These are phyloP conservation scores for Tetrastigma voinierianum DNA, from an alignment of 164 flowering plant species.

Conservation along the genomic window DNA sequence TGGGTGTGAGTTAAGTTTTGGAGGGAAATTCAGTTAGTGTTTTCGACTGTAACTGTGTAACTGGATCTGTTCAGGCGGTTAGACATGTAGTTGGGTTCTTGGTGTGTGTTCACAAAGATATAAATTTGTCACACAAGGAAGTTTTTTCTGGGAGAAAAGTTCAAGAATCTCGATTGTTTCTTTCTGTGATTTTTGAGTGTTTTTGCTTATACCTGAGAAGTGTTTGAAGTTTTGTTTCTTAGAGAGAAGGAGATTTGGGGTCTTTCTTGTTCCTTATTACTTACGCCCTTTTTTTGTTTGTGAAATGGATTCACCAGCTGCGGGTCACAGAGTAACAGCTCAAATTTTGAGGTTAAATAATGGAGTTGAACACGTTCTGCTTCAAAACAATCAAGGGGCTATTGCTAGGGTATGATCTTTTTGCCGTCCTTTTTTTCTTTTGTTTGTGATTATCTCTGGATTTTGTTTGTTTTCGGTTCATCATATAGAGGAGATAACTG, in stretches of 20 bases:
- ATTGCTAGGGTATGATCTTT: slow-evolving; percentile 22
- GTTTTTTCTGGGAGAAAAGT: background rate
- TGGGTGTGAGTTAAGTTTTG: too few relatives aligned
- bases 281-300: slow-evolving; percentile 1
- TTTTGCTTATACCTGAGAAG: background rate
- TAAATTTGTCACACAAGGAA: slow-evolving; percentile 28
- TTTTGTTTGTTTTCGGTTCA: background rate
- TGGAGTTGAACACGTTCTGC: slow-evolving; percentile 31
- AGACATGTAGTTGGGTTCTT: slow-evolving; percentile 17
- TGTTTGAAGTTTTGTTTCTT: slow-evolving; percentile 1
- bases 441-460: background rate
- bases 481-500: too few relatives aligned
- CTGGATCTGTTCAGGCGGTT: background rate
- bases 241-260: slow-evolving; percentile 6
- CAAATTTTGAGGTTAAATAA: slow-evolving; percentile 25
- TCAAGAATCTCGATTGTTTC: slow-evolving; percentile 8
- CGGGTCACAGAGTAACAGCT: slow-evolving; percentile 21
- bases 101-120: slow-evolving; percentile 22
- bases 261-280: background rate
- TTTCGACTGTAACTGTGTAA: background rate
- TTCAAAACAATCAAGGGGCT: slow-evolving; percentile 30
- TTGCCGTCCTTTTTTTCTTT: background rate
- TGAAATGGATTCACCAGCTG: slow-evolving; percentile 21
- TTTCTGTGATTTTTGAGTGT: background rate
- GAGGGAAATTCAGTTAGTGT: background rate